A percentile compares a stretch with the other conserved stretches of the same genome.
Conservation (phyloP, 2,329 filamentous ascomycete genomes). For the Cladobotryum protrusum region DNA sequence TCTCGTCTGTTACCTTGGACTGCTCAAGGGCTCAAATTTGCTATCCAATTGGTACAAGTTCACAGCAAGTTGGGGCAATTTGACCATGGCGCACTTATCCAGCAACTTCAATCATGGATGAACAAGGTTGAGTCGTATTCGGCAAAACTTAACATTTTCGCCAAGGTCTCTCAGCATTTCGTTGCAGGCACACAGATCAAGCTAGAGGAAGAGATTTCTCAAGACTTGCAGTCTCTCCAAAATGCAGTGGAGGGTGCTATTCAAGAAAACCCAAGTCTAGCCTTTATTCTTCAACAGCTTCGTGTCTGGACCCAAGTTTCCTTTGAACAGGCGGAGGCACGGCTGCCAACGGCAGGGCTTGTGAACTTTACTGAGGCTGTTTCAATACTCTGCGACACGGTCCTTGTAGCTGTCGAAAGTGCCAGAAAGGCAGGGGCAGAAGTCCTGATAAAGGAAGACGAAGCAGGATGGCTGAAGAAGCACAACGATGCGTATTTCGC, state of each 20-base stretch:
- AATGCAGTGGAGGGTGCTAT: conserved; percentile 36
- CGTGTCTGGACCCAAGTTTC: conserved; percentile 52
- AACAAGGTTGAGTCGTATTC: conserved; percentile 40
- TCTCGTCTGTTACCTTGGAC: conserved; percentile 49
- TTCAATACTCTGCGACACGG: conserved; percentile 62
- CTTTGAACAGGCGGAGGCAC: conserved; percentile 12
- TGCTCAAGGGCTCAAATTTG: conserved; percentile 60
- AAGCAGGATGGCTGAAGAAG: conserved; percentile 29
- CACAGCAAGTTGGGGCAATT: conserved; percentile 59
- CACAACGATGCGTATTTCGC: conserved; percentile 46
- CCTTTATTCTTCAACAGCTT: conserved; percentile 61
- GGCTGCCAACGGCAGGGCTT: conserved; percentile 18
- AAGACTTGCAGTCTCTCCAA: conserved; percentile 32
- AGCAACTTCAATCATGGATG: conserved; percentile 45
- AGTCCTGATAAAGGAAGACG: conserved; percentile 28
- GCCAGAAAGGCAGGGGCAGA: conserved; percentile 50
- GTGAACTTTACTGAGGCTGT: conserved; percentile 51
- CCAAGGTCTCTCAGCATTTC: conserved; percentile 47
- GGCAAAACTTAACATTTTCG: conserved; percentile 35
- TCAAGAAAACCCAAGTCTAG: conserved; percentile 46
- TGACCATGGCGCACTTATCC: conserved; percentile 39
- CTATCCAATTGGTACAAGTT: conserved; percentile 54
- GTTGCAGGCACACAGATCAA: conserved; percentile 31
- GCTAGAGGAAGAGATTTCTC: conserved; percentile 29
- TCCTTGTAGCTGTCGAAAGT: conserved; percentile 74